Percentiles rank a stretch among this genome's conserved stretches.
Conservation (phyloP, 148 eudicot genomes). For the Vaccinium myrtillus region DNA sequence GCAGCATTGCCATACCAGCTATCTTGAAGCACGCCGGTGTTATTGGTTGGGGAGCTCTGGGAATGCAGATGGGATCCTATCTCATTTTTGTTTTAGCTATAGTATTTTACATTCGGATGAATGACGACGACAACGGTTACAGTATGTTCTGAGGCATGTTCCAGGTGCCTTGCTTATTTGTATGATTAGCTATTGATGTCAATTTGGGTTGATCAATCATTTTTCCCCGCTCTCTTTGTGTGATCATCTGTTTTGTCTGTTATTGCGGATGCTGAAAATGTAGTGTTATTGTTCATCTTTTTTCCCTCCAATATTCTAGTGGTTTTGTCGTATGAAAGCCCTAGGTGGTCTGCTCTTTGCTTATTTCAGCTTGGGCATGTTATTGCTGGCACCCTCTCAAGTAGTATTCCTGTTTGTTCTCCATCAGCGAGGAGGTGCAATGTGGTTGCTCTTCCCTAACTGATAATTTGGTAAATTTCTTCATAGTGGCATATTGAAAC, state of each 20-base stretch:
- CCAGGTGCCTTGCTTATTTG: background rate
- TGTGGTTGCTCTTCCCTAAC: background rate
- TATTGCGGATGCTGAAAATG: slow-evolving; percentile 9
- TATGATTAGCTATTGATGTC: background rate
- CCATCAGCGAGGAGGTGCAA: background rate
- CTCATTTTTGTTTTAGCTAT: slow-evolving; percentile 57
- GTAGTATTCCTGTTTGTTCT: background rate
- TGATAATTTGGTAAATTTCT: background rate
- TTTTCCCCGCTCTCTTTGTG: background rate
- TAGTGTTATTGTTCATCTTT: background rate
- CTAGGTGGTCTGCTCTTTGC: background rate
- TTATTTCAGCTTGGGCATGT: background rate
- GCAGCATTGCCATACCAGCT: slow-evolving; percentile 83
- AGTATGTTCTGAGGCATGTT: slow-evolving; percentile 39
- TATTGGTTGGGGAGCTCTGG: slow-evolving; percentile 83
- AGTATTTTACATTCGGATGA: slow-evolving; percentile 55
- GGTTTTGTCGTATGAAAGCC: background rate
- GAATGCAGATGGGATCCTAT: slow-evolving; percentile 73
- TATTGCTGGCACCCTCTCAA: background rate
- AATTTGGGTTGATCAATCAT: too few relatives aligned
- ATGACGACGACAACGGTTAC: slow-evolving; percentile 51
- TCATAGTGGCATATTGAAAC: background rate
- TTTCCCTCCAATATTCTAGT: background rate
- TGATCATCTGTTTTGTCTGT: background rate
- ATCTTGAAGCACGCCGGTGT: slow-evolving; percentile 82